Conservation (phyloP, 768 basidiomycete genomes). For the Tricholoma sp. region DNA sequence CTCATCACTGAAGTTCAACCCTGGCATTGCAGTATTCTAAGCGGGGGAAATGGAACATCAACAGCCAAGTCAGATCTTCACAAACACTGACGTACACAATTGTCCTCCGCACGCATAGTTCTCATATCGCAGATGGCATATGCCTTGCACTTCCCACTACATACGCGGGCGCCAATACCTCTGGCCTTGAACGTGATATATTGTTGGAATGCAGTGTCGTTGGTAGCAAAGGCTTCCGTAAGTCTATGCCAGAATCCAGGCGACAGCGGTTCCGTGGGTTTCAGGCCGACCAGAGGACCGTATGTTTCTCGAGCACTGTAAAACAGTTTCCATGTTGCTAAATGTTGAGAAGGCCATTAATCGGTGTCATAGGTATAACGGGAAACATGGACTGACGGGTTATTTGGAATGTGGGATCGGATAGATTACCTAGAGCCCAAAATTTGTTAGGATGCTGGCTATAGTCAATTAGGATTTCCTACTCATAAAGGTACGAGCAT, state of each 20-base stretch:
- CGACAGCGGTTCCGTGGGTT: slow-evolving; percentile 33
- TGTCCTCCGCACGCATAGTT: slow-evolving; percentile 36
- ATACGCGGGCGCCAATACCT: slow-evolving; percentile 30
- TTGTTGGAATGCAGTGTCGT: slow-evolving; percentile 40
- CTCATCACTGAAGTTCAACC: slow-evolving; percentile 20
- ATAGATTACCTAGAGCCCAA: slow-evolving; percentile 32
- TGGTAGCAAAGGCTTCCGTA: slow-evolving; percentile 45
- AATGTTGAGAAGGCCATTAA: slow-evolving; percentile 3
- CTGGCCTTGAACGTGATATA: slow-evolving; percentile 42
- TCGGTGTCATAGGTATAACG: neutral
- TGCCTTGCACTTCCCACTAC: slow-evolving; percentile 34
- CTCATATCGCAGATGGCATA: slow-evolving; percentile 39
- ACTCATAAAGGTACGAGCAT: slow-evolving; percentile 47
- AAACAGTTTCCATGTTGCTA: slow-evolving; percentile 47
- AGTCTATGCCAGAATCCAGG: slow-evolving; percentile 58
- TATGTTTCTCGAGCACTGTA: slow-evolving; percentile 55
- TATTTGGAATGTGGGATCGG: slow-evolving; percentile 39
- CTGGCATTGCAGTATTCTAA: slow-evolving; percentile 12
- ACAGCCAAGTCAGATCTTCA: neutral
- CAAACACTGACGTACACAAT: slow-evolving; percentile 31
- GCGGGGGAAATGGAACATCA: neutral
- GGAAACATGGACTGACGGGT: slow-evolving; percentile 29
- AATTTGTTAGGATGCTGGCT: neutral
- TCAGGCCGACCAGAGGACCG: slow-evolving; percentile 38
- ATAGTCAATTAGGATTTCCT: slow-evolving; percentile 11